Evolutionary conservation across 2,329 filamentous ascomycete genomes (phyloP), one percentile per base, ranked within the genome.

Genomic region (Lasiodiplodia hormozganensis): DNA sequence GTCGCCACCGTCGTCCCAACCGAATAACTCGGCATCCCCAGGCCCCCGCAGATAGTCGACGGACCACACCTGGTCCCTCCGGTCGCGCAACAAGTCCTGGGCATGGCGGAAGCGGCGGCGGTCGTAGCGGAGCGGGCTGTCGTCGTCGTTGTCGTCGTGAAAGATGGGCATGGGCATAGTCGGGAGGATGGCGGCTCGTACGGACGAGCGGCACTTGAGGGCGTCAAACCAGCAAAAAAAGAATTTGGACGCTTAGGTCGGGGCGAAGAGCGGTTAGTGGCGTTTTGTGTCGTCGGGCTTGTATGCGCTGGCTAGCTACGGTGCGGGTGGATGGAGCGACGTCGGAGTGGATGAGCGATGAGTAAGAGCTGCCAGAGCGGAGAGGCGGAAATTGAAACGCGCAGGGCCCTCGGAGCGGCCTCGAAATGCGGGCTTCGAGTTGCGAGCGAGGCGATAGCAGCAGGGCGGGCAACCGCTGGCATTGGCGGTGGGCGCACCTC

Each of bases 141-240:
- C 12, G 31, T 34, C 31, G 31, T 57, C 40, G 40, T 40, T 14
- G 28, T 68, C 43, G 56, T 53, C 31, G 77, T 80, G 78, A 70
- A 79, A 80, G 69, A 80, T 79, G 69, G 78, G 78, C 78, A 80
- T 80, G 60, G 60, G 60, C 47, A 60, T 67, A 49, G 47, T 67
- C 47, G 47, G 56, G 47, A 18, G 49, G 40, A 34, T 51, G 18
- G 53, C 38, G 18, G 54, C 53, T 31, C 47, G 65, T 25, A 18
- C n/a, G 31, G 52, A 58, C 65, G 54, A 47, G 56, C 65, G 52
- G 65, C 65, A 58, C 65, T 67, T 36, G 65, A 36, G 47, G 60
- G 12, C 28, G 60, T 34, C 60, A 64, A 64, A 52, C 51, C 38
- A 54, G 28, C 52, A 58, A 23, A 31, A 16, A 57, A 16, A 47